Evolutionary conservation across 371 early-diverging fungal species (phyloP).

Genomic region (Apophysomyces elegans): DNA sequence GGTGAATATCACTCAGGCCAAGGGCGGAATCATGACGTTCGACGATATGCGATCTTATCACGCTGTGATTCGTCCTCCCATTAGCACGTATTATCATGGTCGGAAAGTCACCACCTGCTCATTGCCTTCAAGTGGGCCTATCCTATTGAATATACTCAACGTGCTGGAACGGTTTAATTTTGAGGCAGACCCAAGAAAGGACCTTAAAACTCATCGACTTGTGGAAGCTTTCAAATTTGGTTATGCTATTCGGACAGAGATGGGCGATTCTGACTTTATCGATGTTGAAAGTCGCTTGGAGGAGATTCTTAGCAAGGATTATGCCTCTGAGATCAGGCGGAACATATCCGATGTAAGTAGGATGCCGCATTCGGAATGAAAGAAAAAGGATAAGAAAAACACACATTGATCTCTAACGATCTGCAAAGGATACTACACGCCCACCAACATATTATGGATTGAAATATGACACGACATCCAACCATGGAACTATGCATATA

Average conservation of each 20-base stretch:
- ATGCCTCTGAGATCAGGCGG: slow-evolving; percentile 64
- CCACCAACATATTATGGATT: slow-evolving; percentile 77
- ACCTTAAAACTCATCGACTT: slow-evolving; percentile 75
- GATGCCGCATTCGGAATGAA: background rate
- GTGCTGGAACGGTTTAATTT: slow-evolving; percentile 86
- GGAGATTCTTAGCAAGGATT: slow-evolving; percentile 72
- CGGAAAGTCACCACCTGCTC: slow-evolving; percentile 68
- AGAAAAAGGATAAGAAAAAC: background rate
- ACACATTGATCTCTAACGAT: background rate
- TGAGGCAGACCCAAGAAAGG: slow-evolving; percentile 51
- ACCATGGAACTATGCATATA: slow-evolving; percentile 98
- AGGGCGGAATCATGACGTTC: slow-evolving; percentile 84
- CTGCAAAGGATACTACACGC: slow-evolving; percentile 42
- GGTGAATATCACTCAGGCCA: slow-evolving; percentile 65
- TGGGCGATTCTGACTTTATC: slow-evolving; percentile 84
- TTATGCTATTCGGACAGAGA: slow-evolving; percentile 81
- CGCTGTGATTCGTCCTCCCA: slow-evolving; percentile 61
- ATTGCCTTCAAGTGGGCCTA: slow-evolving; percentile 84
- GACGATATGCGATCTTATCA: slow-evolving; percentile 82
- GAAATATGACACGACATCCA: slow-evolving; percentile 74
- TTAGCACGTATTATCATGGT: slow-evolving; percentile 80
- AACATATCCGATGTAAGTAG: slow-evolving; percentile 69
- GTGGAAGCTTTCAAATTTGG: slow-evolving; percentile 94
- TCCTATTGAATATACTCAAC: slow-evolving; percentile 87
- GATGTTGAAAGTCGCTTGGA: slow-evolving; percentile 53